Conservation (phyloP, 1,139 yeast genomes). For the Pichia sp. region DNA sequence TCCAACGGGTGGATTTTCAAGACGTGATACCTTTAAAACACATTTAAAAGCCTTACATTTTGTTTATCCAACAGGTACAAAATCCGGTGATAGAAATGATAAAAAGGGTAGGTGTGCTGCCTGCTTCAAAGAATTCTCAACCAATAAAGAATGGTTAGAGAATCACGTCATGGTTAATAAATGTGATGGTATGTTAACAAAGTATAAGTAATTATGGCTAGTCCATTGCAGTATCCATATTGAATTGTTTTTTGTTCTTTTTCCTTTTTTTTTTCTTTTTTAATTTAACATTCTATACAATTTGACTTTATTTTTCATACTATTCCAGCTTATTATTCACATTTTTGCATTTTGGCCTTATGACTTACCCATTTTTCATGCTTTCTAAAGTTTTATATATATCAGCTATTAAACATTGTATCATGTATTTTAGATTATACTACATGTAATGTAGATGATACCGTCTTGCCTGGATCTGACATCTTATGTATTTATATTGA, state of each 20-base stretch:
- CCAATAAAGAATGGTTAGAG: constrained; percentile 45
- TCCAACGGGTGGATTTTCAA: constrained; percentile 53
- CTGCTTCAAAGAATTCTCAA: constrained; percentile 44
- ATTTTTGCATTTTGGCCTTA: too few species aligned
- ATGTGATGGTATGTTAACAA: constrained; percentile 39
- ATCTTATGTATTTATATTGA: too few species aligned
- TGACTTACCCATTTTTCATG: too few species aligned
- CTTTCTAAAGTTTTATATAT: background rate
- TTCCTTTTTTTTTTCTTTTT: background rate
- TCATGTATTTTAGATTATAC: too few species aligned
- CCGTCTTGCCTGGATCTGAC: too few species aligned
- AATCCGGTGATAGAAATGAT: constrained; percentile 37
- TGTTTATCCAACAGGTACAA: constrained; percentile 54
- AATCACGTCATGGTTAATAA: constrained; percentile 42
- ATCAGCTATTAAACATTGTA: background rate
- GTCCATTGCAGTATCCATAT: background rate
- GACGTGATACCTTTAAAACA: constrained; percentile 53
- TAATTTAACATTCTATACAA: constrained; percentile 25
- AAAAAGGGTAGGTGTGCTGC: constrained; percentile 52
- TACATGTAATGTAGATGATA: too few species aligned
- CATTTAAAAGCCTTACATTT: constrained; percentile 54
- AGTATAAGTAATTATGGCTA: constrained; percentile 16
- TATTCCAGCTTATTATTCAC: too few species aligned
- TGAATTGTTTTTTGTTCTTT: background rate
- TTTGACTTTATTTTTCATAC: background rate